Evolutionary conservation across 805 yeast genomes (phyloP), one percentile per base, ranked within the genome.

Genomic region (Zygosaccharomyces lentus): DNA sequence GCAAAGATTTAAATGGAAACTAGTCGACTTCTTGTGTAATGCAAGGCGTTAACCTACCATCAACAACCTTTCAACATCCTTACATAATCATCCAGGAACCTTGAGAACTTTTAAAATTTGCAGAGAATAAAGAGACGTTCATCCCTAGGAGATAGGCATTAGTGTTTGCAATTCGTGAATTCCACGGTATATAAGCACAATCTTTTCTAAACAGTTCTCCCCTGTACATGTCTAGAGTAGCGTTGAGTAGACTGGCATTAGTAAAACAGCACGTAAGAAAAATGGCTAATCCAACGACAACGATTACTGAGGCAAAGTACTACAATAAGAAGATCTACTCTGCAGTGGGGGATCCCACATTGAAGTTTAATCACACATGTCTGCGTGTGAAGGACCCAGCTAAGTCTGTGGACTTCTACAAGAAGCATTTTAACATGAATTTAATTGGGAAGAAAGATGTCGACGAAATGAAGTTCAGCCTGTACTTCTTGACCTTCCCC

Each of bases 381-480:
- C 67, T 91, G 45, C 81, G 96, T 52, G 80, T 91, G 56, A 82
- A 87, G 58, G 88, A 91, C 61, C 91, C 96, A 27, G 73, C 78
- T 59, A 75, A 70, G 15, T 79, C 95, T 12, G 68, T 87, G 34
- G 76, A 77, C 5, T 91, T 87, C 71, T 91, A 93, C 68, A 72
- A 74, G 51, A 74, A 80, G 48, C 73, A 81, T 54, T 84, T 91
- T 61, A 93, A 93, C 30, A 76, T 93, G 80, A 75, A 75, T 52
- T 69, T 81, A 34, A 57, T 88, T 48, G 70, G 68, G 19, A 71
- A 72, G 46, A 64, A 77, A 55, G 75, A 77, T 38, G 68, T 79
- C 48, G 76, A 81, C 8, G 79, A 74, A 31, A 65, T 72, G 57
- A 76, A 78, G 49, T 84, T 81, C 64, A 76, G 82, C 34, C 69